Base-by-base conservation (phyloP, 768 basidiomycete species). In the Leucocoprinus leucothites region DNA sequence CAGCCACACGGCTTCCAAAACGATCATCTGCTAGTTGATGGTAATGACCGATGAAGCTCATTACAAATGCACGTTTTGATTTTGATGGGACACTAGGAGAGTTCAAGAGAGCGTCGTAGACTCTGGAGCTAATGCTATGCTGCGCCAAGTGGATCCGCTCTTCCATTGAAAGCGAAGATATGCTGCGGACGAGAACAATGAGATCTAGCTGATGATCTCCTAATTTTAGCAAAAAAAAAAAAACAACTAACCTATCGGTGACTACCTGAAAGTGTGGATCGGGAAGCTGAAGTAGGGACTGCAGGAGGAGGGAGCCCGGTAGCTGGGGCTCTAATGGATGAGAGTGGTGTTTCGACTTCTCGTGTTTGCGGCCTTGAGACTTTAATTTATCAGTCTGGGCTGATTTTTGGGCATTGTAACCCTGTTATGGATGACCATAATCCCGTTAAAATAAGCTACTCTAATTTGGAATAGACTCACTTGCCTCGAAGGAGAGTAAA, bases 1-100 rank as follows among this genome's bases (percentile, higher is more conserved):
- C 96, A 3, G 82, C 91, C 0, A 98, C 85, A 45, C 93, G 80
- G 63, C 91, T 92, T 43, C 97, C 97, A 59, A 97, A 84, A 43
- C 89, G 84, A 66, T 98, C 93, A 65, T 95, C 89, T 4, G 89
- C 90, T 31, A 99, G 83, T 26, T 73, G 65, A 64, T 88, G 86
- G 69, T 87, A 97, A 57, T 87, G 80, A 5, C 87, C 91, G 36
- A 94, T 80, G 64, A 96, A 84, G 3, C 80, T 76, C 65, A 86
- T 73, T 43, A 97, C 80, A 47, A 96, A 79, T 59, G 79, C 74
- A 8, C 90, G 82, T 59, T 89, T 87, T 19, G 76, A 75, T 64
- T 86, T 89, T 24, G 75, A 67, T 2, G 84, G 67, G 0, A 91
- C 82, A 0, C 84, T 79, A 1, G 84, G 69, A 1, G 89, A 88